Evolutionary conservation across 2,329 filamentous ascomycete genomes (phyloP), one percentile per base, ranked within the genome.

Genomic region (Polychaeton citri): DNA sequence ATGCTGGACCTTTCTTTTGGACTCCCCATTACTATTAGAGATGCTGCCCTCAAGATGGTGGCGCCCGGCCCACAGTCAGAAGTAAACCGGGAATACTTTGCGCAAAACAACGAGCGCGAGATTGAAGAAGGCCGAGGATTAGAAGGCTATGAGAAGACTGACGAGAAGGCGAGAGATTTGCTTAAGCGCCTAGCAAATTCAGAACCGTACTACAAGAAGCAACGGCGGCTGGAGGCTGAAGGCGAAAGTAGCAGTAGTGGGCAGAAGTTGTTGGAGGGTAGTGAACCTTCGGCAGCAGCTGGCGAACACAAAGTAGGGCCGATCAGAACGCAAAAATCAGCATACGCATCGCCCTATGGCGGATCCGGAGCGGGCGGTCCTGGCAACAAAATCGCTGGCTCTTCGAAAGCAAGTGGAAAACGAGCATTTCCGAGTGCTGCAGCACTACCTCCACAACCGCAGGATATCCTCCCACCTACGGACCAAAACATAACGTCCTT

Each of bases 1-100:
- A 96, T 96, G 85, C 79, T 98, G 36, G 90, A 98, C 69, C 66
- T 98, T 41, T 88, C 84, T 9, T 98, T 96, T 54, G 92, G 90
- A 17, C 69, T 98, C 19, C 90, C 90, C 8, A 93, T 98, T 53
- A 82, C 87, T 10, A 83, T 98, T 39, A 78, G 90, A 54, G 90
- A 98, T 66, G 90, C 90, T 3, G 90, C 92, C 4, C 69, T 98
- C 44, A 96, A 96, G 67, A 94, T 98, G 81, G 83, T 96, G 30
- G 87, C 88, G 1, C 87, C 90, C 0, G 90, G 90, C 0, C 90
- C 90, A 1, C 75, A 85, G 44, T 93, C 84, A 57, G 81, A 83
- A 37, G 84, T 98, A 59, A 98, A 98, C 64, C 70, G 90, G 48
- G 87, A 98, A 62, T 98, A 90, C 62, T 98, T 93, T 59, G 90